Percentiles rank a stretch among this genome's conserved stretches.
Conservation (phyloP, 2,329 filamentous ascomycete species). For the Ophiostoma ulmi region DNA sequence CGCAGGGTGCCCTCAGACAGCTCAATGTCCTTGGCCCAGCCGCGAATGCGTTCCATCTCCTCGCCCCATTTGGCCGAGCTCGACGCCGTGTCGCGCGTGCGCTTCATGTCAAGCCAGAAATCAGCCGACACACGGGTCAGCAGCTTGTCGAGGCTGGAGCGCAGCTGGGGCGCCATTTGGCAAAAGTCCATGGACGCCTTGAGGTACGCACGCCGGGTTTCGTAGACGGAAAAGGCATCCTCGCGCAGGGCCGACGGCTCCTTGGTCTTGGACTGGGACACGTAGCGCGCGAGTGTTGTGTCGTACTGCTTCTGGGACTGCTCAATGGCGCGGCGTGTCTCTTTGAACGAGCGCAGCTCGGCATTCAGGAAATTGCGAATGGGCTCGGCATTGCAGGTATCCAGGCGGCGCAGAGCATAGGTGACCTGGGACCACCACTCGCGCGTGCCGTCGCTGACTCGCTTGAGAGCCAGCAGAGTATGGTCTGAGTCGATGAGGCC, state of each 20-base stretch:
- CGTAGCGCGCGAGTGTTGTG: constrained; percentile 71
- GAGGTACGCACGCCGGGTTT: constrained; percentile 83
- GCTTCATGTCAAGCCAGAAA: constrained; percentile 80
- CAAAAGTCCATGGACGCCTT: constrained; percentile 93
- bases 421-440: constrained; percentile 82
- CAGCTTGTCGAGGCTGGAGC: constrained; percentile 77
- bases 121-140: constrained; percentile 80
- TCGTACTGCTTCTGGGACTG: constrained; percentile 80
- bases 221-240: constrained; percentile 92
- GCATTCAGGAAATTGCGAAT: constrained; percentile 70
- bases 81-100: constrained; percentile 59
- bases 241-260: constrained; percentile 86
- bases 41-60: constrained; percentile 86
- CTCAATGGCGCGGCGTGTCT: constrained; percentile 70
- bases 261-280: constrained; percentile 83
- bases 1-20: constrained; percentile 77
- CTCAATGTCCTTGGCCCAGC: constrained; percentile 95
- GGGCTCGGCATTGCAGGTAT: constrained; percentile 72
- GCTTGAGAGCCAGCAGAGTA: constrained; percentile 77
- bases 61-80: constrained; percentile 62
- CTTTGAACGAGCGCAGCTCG: constrained; percentile 82
- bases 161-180: constrained; percentile 77
- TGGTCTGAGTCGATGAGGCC: constrained; percentile 88
- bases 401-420: constrained; percentile 69
- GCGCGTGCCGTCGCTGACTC: constrained; percentile 76